These are phyloP conservation scores for Clavispora phyllophila DNA, from an alignment of 805 yeast genomes.

Conservation along the genomic window DNA sequence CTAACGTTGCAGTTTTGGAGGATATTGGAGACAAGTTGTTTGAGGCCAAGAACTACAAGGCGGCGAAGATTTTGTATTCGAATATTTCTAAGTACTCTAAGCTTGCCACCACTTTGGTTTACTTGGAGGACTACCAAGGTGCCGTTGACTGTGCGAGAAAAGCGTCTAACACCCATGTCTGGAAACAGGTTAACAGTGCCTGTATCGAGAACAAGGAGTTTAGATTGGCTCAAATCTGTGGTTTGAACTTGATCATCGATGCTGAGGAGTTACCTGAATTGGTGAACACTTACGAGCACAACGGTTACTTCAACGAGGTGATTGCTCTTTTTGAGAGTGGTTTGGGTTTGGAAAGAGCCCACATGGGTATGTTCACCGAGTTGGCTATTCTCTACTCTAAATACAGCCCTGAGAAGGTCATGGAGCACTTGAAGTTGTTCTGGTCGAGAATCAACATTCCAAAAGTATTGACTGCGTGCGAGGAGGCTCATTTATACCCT, in stretches of 20 bases:
- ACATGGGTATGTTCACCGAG: constrained; percentile 99
- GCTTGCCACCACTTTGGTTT: constrained; percentile 93
- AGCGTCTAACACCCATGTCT: constrained; percentile 87
- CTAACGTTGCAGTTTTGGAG: constrained; percentile 92
- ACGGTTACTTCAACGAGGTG: constrained; percentile 88
- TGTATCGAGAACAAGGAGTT: constrained; percentile 94
- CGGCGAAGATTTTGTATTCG: constrained; percentile 83
- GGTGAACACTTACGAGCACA: constrained; percentile 78
- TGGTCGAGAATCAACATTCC: constrained; percentile 99
- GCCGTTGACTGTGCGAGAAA: constrained; percentile 99
- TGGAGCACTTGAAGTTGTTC: constrained; percentile 95
- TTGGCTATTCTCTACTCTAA: constrained; percentile 86
- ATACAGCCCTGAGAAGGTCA: constrained; percentile 82
- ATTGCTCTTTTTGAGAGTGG: constrained; percentile 94
- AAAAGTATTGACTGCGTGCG: constrained; percentile 91
- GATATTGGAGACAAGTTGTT: constrained; percentile 87
- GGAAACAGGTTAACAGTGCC: constrained; percentile 97
- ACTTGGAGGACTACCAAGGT: constrained; percentile 84
- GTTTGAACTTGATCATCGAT: constrained; percentile 91
- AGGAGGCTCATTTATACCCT: constrained; percentile 91
- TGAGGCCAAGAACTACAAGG: constrained; percentile 77
- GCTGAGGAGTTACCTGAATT: constrained; percentile 95
- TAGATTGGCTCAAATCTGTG: constrained; percentile 97
- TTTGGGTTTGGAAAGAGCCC: constrained; percentile 94
- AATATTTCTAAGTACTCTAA: constrained; percentile 91